Base-by-base conservation (phyloP, 129 eudicot species). In the Solidago caesia region DNA sequence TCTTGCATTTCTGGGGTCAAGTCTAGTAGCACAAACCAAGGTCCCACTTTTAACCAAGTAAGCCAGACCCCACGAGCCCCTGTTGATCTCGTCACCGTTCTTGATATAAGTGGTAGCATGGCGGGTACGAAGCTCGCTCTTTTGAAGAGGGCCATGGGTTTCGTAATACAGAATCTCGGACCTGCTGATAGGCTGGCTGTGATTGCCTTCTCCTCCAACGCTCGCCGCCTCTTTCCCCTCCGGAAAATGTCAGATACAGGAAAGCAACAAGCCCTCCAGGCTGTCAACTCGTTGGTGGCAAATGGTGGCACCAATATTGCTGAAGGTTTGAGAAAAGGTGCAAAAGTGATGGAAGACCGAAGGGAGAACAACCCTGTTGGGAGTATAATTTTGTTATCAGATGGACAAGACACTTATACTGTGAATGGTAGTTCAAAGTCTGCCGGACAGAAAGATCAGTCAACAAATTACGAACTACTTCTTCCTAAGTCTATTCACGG, bases 61-160 rank as follows among this genome's bases (percentile, higher is more conserved):
- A 82, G 82, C 12, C 96, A 75, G 74, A 83, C 87, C 44, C 82
- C 91, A 13, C 96, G 98, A 21, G 93, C 96, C 2, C 89, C 98
- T 0, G 89, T 93, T 4, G 98, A 93, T 67, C 93, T 93, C n/a
- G 97, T 93, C 33, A 91, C 98, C 0, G 93, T 93, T 55, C 97
- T 93, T 67, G 98, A 93, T 72, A 84, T 87, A 26, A 93, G 98
- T 75, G 98, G 98, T 33, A 93, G 98, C 81, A 93, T 93, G 98
- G 86, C 92, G 4, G 98, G 98, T 8, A 87, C 96, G 3, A 93
- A 93, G 76, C 89, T 93, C 1, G 96, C 92, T 8, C 77, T 93
- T 73, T 70, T 93, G 13, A 93, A 93, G 68, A 88, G 96, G 55
- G 98, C 97, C 65, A 87, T 93, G 96, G 92, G 96, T 33, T 90